A percentile compares a stretch with the other conserved stretches of the same genome.
These are phyloP conservation scores for Irpex sp. DNA, from an alignment of 1,284 basidiomycete species.

Conservation along the genomic window DNA sequence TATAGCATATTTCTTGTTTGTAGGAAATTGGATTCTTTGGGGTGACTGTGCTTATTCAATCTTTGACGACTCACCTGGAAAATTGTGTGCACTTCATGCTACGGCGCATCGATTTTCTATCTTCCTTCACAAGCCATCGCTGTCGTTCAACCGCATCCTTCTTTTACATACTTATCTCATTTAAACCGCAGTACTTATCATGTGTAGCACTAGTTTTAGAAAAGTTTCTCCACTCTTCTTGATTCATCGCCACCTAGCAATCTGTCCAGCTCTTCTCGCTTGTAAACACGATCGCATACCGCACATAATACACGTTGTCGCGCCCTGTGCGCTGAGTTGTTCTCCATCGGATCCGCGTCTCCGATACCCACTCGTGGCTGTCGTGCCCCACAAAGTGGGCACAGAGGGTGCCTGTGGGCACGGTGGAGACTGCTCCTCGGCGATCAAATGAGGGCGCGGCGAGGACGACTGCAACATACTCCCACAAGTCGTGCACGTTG, in stretches of 20 bases:
- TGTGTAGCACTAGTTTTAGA: neutral
- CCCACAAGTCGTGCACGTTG: too few relatives aligned
- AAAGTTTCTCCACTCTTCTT: neutral
- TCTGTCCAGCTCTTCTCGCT: neutral
- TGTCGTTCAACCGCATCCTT: neutral
- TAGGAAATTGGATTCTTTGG: slow-evolving; percentile 4
- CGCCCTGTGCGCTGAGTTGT: neutral
- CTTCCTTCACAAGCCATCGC: too few relatives aligned
- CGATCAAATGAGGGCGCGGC: neutral
- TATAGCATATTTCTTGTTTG: neutral
- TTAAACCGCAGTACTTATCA: neutral
- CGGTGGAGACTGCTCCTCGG: neutral
- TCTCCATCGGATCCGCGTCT: neutral
- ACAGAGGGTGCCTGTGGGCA: neutral
- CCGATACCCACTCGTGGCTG: neutral
- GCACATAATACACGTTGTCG: neutral
- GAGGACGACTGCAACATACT: neutral
- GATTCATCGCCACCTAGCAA: neutral
- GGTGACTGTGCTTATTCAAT: neutral
- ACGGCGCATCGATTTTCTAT: neutral
- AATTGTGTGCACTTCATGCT: neutral
- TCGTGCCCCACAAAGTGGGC: neutral
- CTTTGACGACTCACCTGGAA: neutral
- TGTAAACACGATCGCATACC: neutral
- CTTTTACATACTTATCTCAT: neutral